Percentiles rank a stretch among this genome's conserved stretches.
Conservation (phyloP, 345 rosid species). For the Sonneratia alba region DNA sequence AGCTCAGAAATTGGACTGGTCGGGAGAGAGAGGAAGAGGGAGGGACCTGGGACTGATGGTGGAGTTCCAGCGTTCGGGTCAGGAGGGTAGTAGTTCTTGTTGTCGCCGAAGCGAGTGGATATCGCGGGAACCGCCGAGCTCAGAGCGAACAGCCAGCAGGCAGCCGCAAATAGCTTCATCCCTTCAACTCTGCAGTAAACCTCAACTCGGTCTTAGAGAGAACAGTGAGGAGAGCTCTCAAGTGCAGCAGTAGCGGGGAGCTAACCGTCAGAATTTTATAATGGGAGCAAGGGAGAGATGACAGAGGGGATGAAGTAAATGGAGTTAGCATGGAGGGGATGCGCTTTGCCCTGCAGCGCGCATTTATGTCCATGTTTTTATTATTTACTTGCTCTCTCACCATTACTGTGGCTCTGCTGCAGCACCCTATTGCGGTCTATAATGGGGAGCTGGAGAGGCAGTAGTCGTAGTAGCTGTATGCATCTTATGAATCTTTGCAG, state of each 20-base stretch:
- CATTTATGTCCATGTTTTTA: conserved; percentile 35
- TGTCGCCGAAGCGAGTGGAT: conserved; percentile 35
- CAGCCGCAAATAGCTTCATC: neutral
- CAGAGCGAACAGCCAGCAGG: conserved; percentile 18
- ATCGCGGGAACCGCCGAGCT: conserved; percentile 31
- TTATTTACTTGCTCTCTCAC: neutral
- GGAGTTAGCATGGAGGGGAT: conserved; percentile 49
- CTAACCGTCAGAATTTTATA: conserved; percentile 9
- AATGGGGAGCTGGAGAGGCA: neutral
- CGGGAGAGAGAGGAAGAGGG: neutral
- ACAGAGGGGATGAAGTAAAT: conserved; percentile 25
- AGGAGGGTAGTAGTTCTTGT: conserved; percentile 61
- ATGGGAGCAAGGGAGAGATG: conserved; percentile 17
- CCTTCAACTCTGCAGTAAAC: neutral
- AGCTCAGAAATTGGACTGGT: neutral
- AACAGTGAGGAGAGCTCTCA: neutral
- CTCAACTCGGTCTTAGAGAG: neutral
- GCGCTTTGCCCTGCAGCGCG: conserved; percentile 53
- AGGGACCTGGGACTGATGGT: conserved; percentile 25
- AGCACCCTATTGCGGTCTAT: neutral
- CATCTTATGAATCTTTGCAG: neutral
- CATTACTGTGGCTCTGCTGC: neutral
- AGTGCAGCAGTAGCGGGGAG: neutral
- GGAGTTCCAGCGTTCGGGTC: conserved; percentile 51
- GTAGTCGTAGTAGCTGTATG: neutral